Conservation (phyloP, 768 basidiomycete genomes). For the Russula ochroleuca region DNA sequence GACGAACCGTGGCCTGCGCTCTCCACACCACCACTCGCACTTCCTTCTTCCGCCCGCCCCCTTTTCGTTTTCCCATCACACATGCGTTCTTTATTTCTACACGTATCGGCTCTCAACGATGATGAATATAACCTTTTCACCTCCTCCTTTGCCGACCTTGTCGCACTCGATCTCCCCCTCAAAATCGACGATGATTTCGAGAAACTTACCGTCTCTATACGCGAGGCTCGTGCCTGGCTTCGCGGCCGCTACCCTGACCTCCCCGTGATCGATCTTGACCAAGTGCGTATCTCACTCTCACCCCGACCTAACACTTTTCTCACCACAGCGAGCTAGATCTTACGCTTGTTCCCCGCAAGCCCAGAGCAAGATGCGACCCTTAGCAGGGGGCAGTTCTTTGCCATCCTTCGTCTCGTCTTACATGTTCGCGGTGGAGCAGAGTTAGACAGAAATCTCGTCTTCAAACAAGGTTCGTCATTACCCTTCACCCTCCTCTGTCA, state of each 20-base stretch:
- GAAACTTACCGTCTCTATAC: constrained; percentile 47
- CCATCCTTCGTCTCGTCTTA: constrained; percentile 59
- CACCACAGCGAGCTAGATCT: constrained; percentile 43
- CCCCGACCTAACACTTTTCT: not conserved
- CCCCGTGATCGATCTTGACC: constrained; percentile 50
- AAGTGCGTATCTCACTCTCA: constrained; percentile 40
- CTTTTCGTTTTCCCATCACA: not conserved
- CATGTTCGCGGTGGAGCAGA: constrained; percentile 58
- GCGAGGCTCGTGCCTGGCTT: constrained; percentile 74
- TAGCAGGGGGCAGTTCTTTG: constrained; percentile 71
- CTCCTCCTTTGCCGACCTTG: constrained; percentile 45
- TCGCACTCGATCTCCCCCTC: constrained; percentile 26
- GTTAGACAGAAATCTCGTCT: constrained; percentile 62
- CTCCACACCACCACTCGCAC: not conserved
- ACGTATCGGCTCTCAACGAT: constrained; percentile 72
- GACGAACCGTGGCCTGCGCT: no score
- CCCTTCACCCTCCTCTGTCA: not conserved
- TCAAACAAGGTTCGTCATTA: constrained; percentile 67
- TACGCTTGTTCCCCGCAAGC: constrained; percentile 58
- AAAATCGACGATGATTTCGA: constrained; percentile 52
- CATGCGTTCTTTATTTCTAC: constrained; percentile 58
- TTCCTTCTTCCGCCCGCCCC: not conserved
- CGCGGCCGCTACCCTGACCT: constrained; percentile 62
- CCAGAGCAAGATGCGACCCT: constrained; percentile 51
- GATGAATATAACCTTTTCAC: constrained; percentile 68